These are phyloP conservation scores for Neocucurbitaria cava DNA, from an alignment of 2,329 filamentous ascomycete species.

Conservation along the genomic window DNA sequence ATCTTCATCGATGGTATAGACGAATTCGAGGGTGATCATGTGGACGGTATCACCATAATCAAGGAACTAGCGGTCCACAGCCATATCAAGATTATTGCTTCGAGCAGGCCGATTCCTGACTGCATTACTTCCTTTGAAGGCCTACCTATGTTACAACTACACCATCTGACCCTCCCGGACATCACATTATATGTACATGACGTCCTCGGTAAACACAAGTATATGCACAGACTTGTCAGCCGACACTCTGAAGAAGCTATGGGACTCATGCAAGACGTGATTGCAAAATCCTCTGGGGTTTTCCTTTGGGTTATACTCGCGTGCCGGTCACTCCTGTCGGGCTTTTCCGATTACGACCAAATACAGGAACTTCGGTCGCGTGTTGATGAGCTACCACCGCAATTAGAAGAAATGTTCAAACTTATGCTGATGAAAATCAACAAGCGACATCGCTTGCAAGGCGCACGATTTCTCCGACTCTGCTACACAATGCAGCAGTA, in stretches of 20 bases:
- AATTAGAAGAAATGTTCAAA: slow-evolving; percentile 18
- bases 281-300: slow-evolving; percentile 14
- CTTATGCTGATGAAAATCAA: slow-evolving; percentile 7
- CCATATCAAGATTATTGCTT: slow-evolving; percentile 31
- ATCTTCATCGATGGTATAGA: slow-evolving; percentile 27
- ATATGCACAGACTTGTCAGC: background rate
- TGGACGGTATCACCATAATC: slow-evolving; percentile 17
- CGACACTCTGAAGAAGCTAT: background rate
- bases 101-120: slow-evolving; percentile 30
- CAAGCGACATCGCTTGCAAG: background rate
- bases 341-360: slow-evolving; percentile 12
- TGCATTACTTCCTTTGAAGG: slow-evolving; percentile 28
- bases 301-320: slow-evolving; percentile 27
- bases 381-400: slow-evolving; percentile 13
- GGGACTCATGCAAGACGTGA: slow-evolving; percentile 2
- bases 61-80: slow-evolving; percentile 17
- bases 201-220: background rate
- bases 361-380: slow-evolving; percentile 7
- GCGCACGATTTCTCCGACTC: background rate
- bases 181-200: background rate
- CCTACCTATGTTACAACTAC: slow-evolving; percentile 9
- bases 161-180: background rate
- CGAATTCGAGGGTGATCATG: slow-evolving; percentile 16
- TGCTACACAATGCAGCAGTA: background rate
- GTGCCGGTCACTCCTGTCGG: slow-evolving; percentile 5